Base-by-base conservation (phyloP, 179 eudicot genomes). In the Patellifolia procumbens region DNA sequence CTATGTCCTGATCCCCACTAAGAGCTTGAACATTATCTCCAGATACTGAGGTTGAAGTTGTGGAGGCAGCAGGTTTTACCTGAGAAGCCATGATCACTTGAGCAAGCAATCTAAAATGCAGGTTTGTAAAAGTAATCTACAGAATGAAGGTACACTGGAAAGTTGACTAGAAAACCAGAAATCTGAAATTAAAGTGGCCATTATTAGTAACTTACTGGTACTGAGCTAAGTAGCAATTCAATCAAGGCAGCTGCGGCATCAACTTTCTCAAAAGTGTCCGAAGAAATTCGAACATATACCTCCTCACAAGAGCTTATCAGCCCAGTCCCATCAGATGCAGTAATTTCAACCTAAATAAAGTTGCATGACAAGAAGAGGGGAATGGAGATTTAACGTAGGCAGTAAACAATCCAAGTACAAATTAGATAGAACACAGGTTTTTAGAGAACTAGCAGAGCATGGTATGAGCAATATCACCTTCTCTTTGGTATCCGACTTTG, bases 191-290 rank as follows among this genome's bases (percentile, higher is more conserved):
- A 31, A 29, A 31, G 42, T 24, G 35, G 6, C 56, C 29, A 70
- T 15, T 58, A 62, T 62, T 28, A 26, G 24, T 74, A 55, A 87
- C 97, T 83, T 74, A 94, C 97, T 61, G 87, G 78, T 79, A 90
- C 90, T 34, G 97, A 89, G 72, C 86, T 85, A 69, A 92, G 80
- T 4, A 94, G 85, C 85, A 94, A 74, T 82, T 90, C 98, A 62
- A 92, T 85, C 76, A 91, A 78, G 53, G 86, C 78, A 85, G 94
- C 92, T 53, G 98, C 98, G 32, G 97, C 88, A 88, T 94, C 98
- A 80, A 93, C 90, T 85, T 91, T 94, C 80, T 91, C 97, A 79
- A 85, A 92, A 16, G 93, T 86, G 80, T 94, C 97, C 32, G 97
- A 94, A 74, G 87, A 81, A 75, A 94, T 85, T 59, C 68, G 90